Evolutionary conservation across 148 eudicot genomes (phyloP).

Genomic region (Chenopodium berlandieri): DNA sequence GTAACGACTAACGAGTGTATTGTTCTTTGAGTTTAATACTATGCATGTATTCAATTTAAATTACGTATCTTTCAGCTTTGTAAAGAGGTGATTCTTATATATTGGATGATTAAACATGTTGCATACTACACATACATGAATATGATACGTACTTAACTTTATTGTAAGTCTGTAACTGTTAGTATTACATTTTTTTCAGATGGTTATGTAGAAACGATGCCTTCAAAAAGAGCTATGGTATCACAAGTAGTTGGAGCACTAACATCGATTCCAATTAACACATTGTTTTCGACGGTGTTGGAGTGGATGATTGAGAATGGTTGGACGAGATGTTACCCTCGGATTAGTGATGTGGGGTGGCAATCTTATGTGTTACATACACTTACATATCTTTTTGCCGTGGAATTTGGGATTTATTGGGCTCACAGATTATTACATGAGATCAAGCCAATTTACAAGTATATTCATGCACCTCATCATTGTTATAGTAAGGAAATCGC

Average conservation of each 20-base stretch:
- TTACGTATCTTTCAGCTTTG: no score
- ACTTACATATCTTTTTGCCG: constrained; percentile 49
- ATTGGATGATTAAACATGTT: no score
- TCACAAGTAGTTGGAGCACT: neutral
- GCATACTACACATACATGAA: no score
- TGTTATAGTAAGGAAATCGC: constrained; percentile 12
- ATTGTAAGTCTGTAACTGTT: no score
- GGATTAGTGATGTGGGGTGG: constrained; percentile 60
- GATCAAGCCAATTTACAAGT: constrained; percentile 79
- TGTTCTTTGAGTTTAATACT: no score
- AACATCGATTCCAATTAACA: neutral
- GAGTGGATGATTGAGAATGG: constrained; percentile 59
- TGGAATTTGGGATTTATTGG: constrained; percentile 94
- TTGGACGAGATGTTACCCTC: constrained; percentile 72
- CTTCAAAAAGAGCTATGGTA: constrained; percentile 1
- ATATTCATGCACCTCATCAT: constrained; percentile 26
- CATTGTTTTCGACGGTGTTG: neutral
- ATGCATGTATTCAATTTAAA: no score
- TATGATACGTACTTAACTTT: no score
- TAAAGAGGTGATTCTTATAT: no score
- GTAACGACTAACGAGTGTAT: no score
- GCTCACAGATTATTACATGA: constrained; percentile 85
- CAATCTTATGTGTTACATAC: constrained; percentile 41
- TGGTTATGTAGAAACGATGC: neutral
- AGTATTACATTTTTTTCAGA: neutral